A percentile compares a stretch with the other conserved stretches of the same genome.
phyloP scores from a whole-genome alignment of 805 yeast species.

The Candida sonorensis region DNA sequence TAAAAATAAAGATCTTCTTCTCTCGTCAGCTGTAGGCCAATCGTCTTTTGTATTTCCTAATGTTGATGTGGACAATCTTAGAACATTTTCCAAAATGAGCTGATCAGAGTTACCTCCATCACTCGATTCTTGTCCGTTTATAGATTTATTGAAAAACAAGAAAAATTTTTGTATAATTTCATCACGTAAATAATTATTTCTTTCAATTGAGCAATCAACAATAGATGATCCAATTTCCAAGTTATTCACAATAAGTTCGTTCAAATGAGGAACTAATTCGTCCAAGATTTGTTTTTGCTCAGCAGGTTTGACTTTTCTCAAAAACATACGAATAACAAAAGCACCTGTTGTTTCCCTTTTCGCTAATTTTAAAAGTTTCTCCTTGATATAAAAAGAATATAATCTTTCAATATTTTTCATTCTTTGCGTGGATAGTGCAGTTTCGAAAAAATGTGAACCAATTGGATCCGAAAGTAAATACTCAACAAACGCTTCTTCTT shows the following conservation, averaged over 20 bases:
- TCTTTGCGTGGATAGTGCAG: constrained; percentile 58
- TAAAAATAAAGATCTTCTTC: constrained; percentile 68
- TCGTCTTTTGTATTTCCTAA: constrained; percentile 77
- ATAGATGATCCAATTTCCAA: constrained; percentile 62
- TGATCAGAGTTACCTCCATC: constrained; percentile 26
- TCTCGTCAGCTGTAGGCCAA: constrained; percentile 89
- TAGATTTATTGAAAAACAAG: constrained; percentile 31
- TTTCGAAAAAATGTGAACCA: constrained; percentile 90
- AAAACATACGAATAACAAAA: constrained; percentile 65
- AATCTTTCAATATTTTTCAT: constrained; percentile 64
- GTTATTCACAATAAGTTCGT: constrained; percentile 55
- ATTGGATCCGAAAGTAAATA: constrained; percentile 77
- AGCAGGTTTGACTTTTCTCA: constrained; percentile 55
- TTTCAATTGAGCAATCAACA: constrained; percentile 55
- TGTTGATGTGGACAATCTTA: constrained; percentile 62
- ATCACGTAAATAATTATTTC: constrained; percentile 52
- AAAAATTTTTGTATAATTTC: constrained; percentile 47
- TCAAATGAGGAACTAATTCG: constrained; percentile 58
- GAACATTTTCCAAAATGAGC: constrained; percentile 60
- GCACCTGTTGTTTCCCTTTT: constrained; percentile 81
- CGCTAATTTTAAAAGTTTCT: constrained; percentile 65
- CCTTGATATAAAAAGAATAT: constrained; percentile 64
- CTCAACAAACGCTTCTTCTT: constrained; percentile 78
- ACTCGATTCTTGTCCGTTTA: constrained; percentile 19
- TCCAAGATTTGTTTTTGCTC: constrained; percentile 61